These are phyloP conservation scores for Avena insularis DNA, from an alignment of 176 grass and related monocot genomes.

Conservation along the genomic window DNA sequence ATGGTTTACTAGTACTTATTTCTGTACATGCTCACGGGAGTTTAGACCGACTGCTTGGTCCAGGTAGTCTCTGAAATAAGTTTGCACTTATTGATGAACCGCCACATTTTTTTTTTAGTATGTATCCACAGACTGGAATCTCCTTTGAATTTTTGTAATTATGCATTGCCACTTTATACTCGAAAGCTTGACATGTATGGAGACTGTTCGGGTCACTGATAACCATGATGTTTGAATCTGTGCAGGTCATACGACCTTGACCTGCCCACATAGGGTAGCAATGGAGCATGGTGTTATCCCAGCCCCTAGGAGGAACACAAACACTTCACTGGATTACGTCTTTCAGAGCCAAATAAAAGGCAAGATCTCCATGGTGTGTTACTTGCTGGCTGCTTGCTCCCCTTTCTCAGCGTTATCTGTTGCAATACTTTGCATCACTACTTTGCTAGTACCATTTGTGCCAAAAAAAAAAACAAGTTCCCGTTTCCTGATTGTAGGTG, in stretches of 20 bases:
- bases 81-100: background rate
- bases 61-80: background rate
- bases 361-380: slow-evolving; percentile 61
- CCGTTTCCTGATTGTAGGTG: slow-evolving; percentile 46
- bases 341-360: slow-evolving; percentile 86
- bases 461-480: background rate
- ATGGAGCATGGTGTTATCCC: slow-evolving; percentile 94
- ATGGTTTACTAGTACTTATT: background rate
- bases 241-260: slow-evolving; percentile 91
- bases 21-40: background rate
- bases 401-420: background rate
- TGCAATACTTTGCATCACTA: background rate
- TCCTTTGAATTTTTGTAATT: background rate
- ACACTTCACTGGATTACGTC: slow-evolving; percentile 77
- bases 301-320: slow-evolving; percentile 62
- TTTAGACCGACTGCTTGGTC: background rate
- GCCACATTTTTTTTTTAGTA: background rate
- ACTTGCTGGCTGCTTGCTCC: background rate
- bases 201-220: background rate
- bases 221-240: background rate
- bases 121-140: background rate
- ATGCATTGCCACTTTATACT: background rate
- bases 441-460: background rate
- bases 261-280: slow-evolving; percentile 82
- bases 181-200: background rate